Evolutionary conservation across 2,329 filamentous ascomycete species (phyloP).

Genomic region (Cladosporium sp.): DNA sequence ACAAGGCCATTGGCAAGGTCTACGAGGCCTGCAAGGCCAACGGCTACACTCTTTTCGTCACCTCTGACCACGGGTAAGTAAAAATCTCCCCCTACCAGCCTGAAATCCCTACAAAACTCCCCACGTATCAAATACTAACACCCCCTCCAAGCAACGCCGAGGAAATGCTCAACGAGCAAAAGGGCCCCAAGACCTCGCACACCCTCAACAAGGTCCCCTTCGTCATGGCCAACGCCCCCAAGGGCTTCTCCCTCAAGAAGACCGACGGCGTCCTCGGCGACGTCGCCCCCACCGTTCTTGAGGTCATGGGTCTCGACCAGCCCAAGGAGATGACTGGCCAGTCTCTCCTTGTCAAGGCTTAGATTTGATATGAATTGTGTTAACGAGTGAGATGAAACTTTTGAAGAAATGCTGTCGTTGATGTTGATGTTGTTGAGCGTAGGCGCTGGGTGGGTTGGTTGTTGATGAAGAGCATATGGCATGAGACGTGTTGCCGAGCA

Average conservation of each 20-base stretch:
- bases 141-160: constrained; percentile 84
- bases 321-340: constrained; percentile 88
- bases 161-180: constrained; percentile 96
- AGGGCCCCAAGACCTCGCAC: constrained; percentile 96
- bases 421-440: constrained; percentile 8
- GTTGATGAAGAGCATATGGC: no score
- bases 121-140: constrained; percentile 19
- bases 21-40: constrained; percentile 91
- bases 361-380: constrained; percentile 4
- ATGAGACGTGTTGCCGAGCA: no score
- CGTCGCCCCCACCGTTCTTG: constrained; percentile 89
- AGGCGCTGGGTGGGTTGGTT: constrained; percentile 9
- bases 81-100: constrained; percentile 24
- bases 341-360: constrained; percentile 75
- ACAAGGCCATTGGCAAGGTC: constrained; percentile 88
- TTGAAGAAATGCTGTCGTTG: background rate
- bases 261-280: constrained; percentile 88
- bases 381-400: constrained; percentile 7
- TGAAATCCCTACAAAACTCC: background rate
- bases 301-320: constrained; percentile 83
- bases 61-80: constrained; percentile 82
- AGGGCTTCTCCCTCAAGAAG: constrained; percentile 81
- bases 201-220: constrained; percentile 98
- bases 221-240: constrained; percentile 93
- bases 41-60: constrained; percentile 91